A percentile compares a stretch with the other conserved stretches of the same genome.
Evolutionary conservation across 225 moss, liverwort and hornwort genomes (phyloP).

Genomic region (Thuidium tamariscinum): DNA sequence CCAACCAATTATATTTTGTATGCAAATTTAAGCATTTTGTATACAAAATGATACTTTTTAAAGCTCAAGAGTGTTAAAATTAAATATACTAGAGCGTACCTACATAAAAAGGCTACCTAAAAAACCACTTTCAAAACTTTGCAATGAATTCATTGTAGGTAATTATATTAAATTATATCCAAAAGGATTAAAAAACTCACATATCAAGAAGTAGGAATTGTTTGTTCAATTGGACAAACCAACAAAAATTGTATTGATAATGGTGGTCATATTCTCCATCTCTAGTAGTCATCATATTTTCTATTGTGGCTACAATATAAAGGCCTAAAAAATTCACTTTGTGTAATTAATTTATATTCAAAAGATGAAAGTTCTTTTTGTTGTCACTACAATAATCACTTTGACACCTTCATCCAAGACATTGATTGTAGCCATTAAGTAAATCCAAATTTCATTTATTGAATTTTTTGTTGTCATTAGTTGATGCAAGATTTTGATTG

Average conservation of each 20-base stretch:
- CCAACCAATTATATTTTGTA: background rate
- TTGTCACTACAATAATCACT: background rate
- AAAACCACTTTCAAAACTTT: rapidly evolving
- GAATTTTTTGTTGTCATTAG: rapidly evolving
- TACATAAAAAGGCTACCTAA: background rate
- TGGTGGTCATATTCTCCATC: rapidly evolving
- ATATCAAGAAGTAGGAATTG: rapidly evolving
- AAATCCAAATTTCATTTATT: background rate
- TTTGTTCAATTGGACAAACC: background rate
- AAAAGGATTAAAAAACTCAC: background rate
- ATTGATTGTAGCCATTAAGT: background rate
- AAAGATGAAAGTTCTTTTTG: background rate
- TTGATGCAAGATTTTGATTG: background rate
- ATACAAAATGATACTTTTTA: background rate
- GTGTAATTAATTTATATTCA: rapidly evolving
- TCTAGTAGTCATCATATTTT: background rate
- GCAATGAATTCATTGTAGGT: rapidly evolving
- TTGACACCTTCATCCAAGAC: rapidly evolving
- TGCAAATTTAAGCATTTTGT: background rate
- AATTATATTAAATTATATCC: background rate
- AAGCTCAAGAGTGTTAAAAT: background rate
- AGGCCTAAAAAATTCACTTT: background rate
- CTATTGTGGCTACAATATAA: rapidly evolving
- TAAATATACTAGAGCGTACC: background rate
- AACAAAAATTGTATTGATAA: background rate